Evolutionary conservation across 306 rosid species (phyloP), one percentile per base, ranked within the genome.

Genomic region (Malus fusca): DNA sequence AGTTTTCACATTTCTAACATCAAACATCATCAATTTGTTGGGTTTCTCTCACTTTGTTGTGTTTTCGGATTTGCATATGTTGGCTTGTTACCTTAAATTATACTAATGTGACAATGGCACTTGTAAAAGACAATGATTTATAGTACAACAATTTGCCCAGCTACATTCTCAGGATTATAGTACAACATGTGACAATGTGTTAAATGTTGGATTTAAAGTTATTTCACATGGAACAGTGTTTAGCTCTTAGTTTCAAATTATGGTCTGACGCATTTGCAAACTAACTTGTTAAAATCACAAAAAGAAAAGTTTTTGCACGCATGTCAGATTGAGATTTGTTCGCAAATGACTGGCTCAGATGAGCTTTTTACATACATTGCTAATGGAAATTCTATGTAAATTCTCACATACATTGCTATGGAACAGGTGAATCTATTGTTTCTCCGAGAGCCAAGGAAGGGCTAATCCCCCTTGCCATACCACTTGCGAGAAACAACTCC

Each of bases 381-480:
- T 30, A 2, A 2, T 40, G 9, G 2, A 40, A 53, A 9, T 6
- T 52, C 23, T 53, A 6, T 3, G 4, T n/a, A n/a, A 33, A 31
- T 58, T 77, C 12, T 37, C 52, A 51, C 66, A 65, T 61, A 23
- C 48, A 78, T 77, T 78, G 69, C 25, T 79, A 43, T 68, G 62
- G 74, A 71, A 86, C 84, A 94, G 98, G 98, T 84, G 95, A 87
- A 70, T 84, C 96, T 73, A 85, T 94, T 35, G 46, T 94, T 77
- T 85, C 96, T 52, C 98, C 98, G 0, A 95, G 97, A 77, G 90
- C 92, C 28, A 94, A 82, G 83, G 89, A 88, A 82, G 97, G 97
- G 65, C 73, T 88, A 55, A 83, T 95, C 61, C 97, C 97, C 61
- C 89, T 95, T 79, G 90, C 87, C 73, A 76, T 94, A 68, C 98